phyloP scores from a whole-genome alignment of 192 early-diverging fungal species.

The Gonapodya prolifera region DNA sequence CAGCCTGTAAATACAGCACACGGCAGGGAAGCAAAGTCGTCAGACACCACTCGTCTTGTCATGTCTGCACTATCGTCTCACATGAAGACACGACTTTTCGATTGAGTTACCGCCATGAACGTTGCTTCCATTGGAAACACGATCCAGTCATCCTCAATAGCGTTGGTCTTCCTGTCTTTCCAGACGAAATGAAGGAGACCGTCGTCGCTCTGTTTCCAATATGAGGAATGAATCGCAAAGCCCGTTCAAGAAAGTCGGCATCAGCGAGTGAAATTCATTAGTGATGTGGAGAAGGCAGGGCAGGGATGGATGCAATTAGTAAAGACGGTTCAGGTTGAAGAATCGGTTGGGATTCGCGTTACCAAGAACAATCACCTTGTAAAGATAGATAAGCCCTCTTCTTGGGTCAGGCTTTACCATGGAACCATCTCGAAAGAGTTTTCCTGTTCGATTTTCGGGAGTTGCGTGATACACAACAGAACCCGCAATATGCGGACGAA shows the following conservation, averaged over 20 bases:
- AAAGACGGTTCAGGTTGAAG: too few relatives aligned
- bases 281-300: background rate
- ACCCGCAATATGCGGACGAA: background rate
- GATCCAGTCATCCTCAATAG: background rate
- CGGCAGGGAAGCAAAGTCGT: too few relatives aligned
- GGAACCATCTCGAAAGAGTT: background rate
- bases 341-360: too few relatives aligned
- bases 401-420: background rate
- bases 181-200: background rate
- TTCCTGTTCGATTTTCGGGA: background rate
- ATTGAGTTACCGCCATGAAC: background rate
- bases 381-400: background rate
- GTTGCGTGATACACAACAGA: background rate
- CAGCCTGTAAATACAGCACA: background rate
- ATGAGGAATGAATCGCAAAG: background rate
- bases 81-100: background rate
- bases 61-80: background rate
- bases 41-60: too few relatives aligned
- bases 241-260: too few relatives aligned
- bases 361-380: background rate
- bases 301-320: too few relatives aligned
- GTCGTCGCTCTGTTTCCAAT: background rate
- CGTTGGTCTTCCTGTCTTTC: background rate
- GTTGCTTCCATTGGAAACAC: background rate
- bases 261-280: background rate